These are phyloP conservation scores for Oidium heveae DNA, from an alignment of 2,329 filamentous ascomycete genomes.

Conservation along the genomic window DNA sequence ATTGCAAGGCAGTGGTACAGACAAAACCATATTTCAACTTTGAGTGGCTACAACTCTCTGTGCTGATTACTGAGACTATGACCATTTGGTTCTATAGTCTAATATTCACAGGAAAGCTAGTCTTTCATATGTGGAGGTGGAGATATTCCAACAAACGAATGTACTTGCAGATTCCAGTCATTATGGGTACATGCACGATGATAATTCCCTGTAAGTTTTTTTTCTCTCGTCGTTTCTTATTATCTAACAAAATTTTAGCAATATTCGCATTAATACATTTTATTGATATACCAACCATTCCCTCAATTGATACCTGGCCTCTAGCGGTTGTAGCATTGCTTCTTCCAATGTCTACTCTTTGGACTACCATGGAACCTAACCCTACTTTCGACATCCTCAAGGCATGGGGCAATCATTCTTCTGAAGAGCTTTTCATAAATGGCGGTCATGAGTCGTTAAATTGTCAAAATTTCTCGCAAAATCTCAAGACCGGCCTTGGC, in stretches of 20 bases:
- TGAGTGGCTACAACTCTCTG: constrained; percentile 5
- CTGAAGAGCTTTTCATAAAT: background rate
- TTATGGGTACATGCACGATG: constrained; percentile 43
- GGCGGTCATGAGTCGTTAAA: too few relatives aligned
- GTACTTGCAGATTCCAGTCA: constrained; percentile 39
- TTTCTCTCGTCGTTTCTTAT: background rate
- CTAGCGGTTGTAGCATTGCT: constrained; percentile 34
- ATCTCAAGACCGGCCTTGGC: too few relatives aligned
- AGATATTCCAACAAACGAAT: constrained; percentile 30
- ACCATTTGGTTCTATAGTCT: constrained; percentile 35
- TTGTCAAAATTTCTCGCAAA: too few relatives aligned
- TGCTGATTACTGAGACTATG: constrained; percentile 23
- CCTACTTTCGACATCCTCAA: constrained; percentile 6
- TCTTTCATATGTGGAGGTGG: constrained; percentile 28
- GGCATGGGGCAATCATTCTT: background rate
- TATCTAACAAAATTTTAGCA: constrained; percentile 17
- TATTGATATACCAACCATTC: constrained; percentile 16
- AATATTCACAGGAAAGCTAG: constrained; percentile 37
- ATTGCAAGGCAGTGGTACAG: constrained; percentile 10
- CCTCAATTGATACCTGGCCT: constrained; percentile 27
- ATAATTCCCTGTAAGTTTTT: constrained; percentile 30
- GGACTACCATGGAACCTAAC: constrained; percentile 22
- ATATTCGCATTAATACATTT: constrained; percentile 35
- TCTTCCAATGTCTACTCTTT: constrained; percentile 39
- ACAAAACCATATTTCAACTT: constrained; percentile 8